Evolutionary conservation across 371 early-diverging fungal genomes (phyloP).

Genomic region (Actinomortierella ambigua): DNA sequence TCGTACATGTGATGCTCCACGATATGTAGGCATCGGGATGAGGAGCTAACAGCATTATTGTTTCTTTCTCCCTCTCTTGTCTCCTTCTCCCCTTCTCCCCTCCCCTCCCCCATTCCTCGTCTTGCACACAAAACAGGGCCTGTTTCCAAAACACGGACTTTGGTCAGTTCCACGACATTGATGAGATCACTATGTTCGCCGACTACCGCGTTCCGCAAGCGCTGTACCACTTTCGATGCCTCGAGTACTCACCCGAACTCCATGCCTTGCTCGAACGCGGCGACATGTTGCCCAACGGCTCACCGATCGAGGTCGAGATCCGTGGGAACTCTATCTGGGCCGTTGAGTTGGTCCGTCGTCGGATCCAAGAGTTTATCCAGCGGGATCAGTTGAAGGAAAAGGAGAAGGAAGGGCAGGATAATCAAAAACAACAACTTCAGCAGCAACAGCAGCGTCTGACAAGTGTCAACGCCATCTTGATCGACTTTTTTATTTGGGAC

Average conservation of each 20-base stretch:
- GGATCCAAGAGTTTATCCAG: conserved; percentile 50
- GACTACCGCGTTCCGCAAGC: conserved; percentile 82
- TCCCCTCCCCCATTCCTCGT: neutral
- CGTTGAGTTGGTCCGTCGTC: conserved; percentile 71
- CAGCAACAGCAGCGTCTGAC: conserved; percentile 26
- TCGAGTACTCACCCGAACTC: conserved; percentile 71
- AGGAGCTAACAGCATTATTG: neutral
- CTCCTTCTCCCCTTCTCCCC: no score
- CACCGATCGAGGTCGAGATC: conserved; percentile 80
- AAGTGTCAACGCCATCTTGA: conserved; percentile 75
- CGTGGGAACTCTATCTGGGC: conserved; percentile 87
- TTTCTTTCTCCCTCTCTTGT: neutral
- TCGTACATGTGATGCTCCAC: no score
- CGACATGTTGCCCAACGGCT: conserved; percentile 62
- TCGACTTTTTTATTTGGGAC: conserved; percentile 93
- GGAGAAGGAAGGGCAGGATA: conserved; percentile 5
- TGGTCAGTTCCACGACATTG: conserved; percentile 81
- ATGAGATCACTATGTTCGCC: conserved; percentile 91
- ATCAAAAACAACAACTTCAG: conserved; percentile 16
- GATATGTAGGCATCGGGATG: no score
- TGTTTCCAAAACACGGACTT: conserved; percentile 76
- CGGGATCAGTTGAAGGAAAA: conserved; percentile 15
- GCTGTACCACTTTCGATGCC: conserved; percentile 71
- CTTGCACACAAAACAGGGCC: conserved; percentile 56
- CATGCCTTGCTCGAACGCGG: conserved; percentile 50